These are phyloP conservation scores for Trametes cubensis DNA, from an alignment of 768 basidiomycete genomes.

Conservation along the genomic window DNA sequence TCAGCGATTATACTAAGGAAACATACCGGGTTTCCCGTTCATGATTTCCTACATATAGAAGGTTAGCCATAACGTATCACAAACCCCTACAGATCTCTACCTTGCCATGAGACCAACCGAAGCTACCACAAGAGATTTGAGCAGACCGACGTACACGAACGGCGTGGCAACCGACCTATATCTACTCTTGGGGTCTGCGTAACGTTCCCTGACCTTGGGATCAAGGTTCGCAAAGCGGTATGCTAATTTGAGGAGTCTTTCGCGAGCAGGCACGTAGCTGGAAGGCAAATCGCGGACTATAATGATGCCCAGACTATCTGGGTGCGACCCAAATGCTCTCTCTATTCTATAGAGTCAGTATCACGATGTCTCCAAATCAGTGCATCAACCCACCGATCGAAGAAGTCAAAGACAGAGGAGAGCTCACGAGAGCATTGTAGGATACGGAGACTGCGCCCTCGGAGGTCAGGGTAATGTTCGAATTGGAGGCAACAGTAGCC, in stretches of 20 bases:
- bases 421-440: constrained; percentile 57
- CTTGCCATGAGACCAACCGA: constrained; percentile 99
- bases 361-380: too few species aligned
- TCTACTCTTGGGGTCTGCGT: constrained; percentile 68
- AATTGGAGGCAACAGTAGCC: constrained; percentile 17
- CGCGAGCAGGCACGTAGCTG: constrained; percentile 62
- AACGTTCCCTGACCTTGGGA: constrained; percentile 67
- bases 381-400: constrained; percentile 61
- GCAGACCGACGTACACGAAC: background rate
- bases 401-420: constrained; percentile 53
- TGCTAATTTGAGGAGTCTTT: constrained; percentile 72
- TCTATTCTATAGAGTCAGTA: constrained; percentile 43
- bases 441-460: constrained; percentile 65
- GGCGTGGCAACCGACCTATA: constrained; percentile 59
- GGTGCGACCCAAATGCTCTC: constrained; percentile 80
- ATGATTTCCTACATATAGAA: constrained; percentile 72
- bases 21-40: constrained; percentile 83
- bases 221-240: constrained; percentile 77
- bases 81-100: constrained; percentile 37
- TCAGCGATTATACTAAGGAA: background rate
- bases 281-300: constrained; percentile 80
- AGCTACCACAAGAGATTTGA: constrained; percentile 45
- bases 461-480: constrained; percentile 39
- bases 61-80: background rate
- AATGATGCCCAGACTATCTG: constrained; percentile 78